Evolutionary conservation across 1,284 basidiomycete species (phyloP).

Genomic region (Schizophyllum amplum): DNA sequence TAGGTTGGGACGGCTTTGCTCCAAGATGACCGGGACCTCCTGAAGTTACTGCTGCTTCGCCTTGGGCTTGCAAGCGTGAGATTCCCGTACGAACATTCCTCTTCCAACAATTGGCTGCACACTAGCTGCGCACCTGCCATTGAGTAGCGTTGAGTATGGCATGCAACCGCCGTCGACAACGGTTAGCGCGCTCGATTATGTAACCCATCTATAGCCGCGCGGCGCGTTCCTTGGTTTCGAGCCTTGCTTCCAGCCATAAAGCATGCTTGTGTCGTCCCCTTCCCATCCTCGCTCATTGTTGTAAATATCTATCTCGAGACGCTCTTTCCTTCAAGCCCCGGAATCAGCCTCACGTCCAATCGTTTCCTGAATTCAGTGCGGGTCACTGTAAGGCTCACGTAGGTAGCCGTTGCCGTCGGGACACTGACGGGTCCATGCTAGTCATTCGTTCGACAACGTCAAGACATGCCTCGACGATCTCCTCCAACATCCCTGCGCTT

Average conservation of each 20-base stretch:
- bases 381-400: background rate
- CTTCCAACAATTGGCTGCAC: too few species aligned
- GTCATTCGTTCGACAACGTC: background rate
- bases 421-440: background rate
- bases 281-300: background rate
- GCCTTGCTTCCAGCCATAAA: background rate
- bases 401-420: background rate
- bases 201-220: background rate
- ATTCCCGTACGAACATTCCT: too few species aligned
- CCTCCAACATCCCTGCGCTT: conserved; percentile 54
- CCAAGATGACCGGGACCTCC: too few species aligned
- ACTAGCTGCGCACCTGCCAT: too few species aligned
- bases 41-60: too few species aligned
- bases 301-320: background rate
- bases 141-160: too few species aligned
- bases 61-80: too few species aligned
- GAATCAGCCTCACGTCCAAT: background rate
- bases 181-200: background rate
- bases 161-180: background rate
- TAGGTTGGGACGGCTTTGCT: too few species aligned
- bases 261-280: background rate
- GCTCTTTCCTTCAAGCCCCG: background rate
- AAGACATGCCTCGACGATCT: conserved; percentile 47
- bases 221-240: background rate
- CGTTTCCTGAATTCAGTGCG: background rate